A percentile compares a stretch with the other conserved stretches of the same genome.
Evolutionary conservation across 1,284 basidiomycete genomes (phyloP).

Genomic region (Leccinum ponderosum): DNA sequence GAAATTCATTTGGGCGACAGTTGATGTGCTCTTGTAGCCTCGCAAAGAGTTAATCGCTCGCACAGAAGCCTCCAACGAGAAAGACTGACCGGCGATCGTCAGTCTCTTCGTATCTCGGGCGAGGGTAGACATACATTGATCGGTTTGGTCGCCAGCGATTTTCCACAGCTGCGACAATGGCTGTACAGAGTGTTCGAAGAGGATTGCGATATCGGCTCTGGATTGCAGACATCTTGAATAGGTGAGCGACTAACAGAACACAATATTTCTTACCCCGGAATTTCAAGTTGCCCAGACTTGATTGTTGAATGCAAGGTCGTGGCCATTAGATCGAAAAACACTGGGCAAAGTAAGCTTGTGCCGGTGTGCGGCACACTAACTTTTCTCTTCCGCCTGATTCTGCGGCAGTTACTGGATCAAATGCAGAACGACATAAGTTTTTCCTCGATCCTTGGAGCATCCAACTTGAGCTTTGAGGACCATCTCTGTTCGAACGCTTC

Average conservation of each 20-base stretch:
- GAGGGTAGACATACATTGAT: constrained; percentile 25
- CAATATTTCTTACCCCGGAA: constrained; percentile 35
- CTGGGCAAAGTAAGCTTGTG: too few species aligned
- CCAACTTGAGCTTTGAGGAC: too few species aligned
- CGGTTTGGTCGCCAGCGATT: constrained; percentile 29
- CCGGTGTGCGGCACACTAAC: too few species aligned
- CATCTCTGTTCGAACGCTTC: too few species aligned
- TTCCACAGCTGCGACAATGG: constrained; percentile 35
- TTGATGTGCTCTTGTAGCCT: constrained; percentile 28
- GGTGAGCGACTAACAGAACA: constrained; percentile 4
- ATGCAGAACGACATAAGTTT: too few species aligned
- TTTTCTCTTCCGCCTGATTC: too few species aligned
- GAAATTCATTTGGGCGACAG: constrained; percentile 48
- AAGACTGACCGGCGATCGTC: constrained; percentile 32
- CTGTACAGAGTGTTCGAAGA: constrained; percentile 43
- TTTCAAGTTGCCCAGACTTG: constrained; percentile 40
- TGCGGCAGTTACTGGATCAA: too few species aligned
- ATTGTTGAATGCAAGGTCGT: constrained; percentile 12
- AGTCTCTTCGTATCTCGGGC: neutral
- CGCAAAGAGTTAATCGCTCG: constrained; percentile 39
- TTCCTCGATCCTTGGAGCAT: too few species aligned
- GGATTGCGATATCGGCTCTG: constrained; percentile 35
- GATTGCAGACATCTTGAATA: constrained; percentile 19
- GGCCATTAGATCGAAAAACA: too few species aligned
- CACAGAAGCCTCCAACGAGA: constrained; percentile 42